These are phyloP conservation scores for Solanum chacoense DNA, from an alignment of 305 asterid genomes.

Conservation along the genomic window DNA sequence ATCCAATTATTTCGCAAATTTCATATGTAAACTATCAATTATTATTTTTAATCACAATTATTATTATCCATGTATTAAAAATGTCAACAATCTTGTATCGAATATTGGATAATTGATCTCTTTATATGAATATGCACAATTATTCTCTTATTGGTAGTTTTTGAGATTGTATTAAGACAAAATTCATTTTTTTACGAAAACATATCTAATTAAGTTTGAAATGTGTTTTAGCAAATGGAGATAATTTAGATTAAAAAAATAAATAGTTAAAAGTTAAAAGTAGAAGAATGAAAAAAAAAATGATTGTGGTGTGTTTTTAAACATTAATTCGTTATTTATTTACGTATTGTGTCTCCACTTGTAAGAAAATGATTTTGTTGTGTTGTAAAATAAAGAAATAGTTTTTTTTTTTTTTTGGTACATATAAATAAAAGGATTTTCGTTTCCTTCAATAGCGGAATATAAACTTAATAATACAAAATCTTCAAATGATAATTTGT, in stretches of 20 bases:
- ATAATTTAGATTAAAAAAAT: background rate
- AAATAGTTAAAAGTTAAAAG: background rate
- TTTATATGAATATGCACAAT: background rate
- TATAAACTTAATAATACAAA: background rate
- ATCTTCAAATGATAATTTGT: background rate
- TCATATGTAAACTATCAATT: too few species aligned
- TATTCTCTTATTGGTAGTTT: background rate
- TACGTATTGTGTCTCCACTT: background rate
- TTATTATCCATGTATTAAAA: too few species aligned
- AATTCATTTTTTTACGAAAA: background rate
- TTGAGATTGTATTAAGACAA: rapidly evolving
- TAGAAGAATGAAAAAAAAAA: background rate
- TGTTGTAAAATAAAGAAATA: background rate
- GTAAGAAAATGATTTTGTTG: background rate
- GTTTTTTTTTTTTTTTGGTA: background rate
- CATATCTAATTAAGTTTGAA: background rate
- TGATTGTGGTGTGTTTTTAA: background rate
- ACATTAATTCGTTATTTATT: background rate
- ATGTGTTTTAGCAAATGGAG: background rate
- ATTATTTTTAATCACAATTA: too few species aligned
- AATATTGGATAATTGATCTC: background rate
- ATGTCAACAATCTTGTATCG: background rate
- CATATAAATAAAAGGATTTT: background rate
- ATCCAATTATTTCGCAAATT: background rate
- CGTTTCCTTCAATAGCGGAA: background rate